Conservation (phyloP, 352 stramenopile genomes). For the Phytophthora gonapodyides region DNA sequence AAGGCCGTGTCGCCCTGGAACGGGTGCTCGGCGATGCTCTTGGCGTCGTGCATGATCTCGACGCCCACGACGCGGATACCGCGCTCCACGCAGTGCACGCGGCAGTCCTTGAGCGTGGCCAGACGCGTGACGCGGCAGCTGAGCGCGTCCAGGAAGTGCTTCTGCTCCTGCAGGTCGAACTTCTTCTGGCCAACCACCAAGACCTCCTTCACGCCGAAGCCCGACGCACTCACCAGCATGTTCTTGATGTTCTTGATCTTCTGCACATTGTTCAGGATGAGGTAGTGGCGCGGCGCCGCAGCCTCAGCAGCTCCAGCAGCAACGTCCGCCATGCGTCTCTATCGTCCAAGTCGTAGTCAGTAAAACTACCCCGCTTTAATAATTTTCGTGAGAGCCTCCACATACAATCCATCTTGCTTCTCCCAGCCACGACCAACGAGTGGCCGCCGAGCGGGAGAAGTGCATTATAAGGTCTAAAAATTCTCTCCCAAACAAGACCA, state of each 20-base stretch:
- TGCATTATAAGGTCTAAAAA: too few relatives aligned
- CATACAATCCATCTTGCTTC: too few relatives aligned
- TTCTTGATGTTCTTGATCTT: conserved; percentile 91
- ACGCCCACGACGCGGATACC: conserved; percentile 91
- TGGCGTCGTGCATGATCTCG: conserved; percentile 91
- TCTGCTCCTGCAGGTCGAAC: conserved; percentile 66
- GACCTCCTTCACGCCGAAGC: conserved; percentile 83
- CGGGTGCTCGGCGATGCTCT: conserved; percentile 70
- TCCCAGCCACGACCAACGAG: too few relatives aligned
- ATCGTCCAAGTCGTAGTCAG: too few relatives aligned
- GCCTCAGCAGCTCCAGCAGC: neutral
- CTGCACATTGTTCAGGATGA: conserved; percentile 95
- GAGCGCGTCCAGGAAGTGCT: conserved; percentile 48
- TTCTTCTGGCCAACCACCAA: conserved; percentile 91
- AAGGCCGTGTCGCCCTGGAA: conserved; percentile 90
- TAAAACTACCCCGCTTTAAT: too few relatives aligned
- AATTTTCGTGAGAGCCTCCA: too few relatives aligned
- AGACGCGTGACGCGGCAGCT: conserved; percentile 68
- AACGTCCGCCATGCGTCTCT: neutral
- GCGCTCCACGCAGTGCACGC: conserved; percentile 58
- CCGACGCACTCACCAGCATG: conserved; percentile 80
- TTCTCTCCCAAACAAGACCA: too few relatives aligned
- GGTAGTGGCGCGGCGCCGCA: conserved; percentile 46
- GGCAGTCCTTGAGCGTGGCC: conserved; percentile 80
- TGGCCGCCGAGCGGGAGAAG: too few relatives aligned